A percentile compares a stretch with the other conserved stretches of the same genome.
Evolutionary conservation across 768 basidiomycete species (phyloP).

Genomic region (Russula abietina): DNA sequence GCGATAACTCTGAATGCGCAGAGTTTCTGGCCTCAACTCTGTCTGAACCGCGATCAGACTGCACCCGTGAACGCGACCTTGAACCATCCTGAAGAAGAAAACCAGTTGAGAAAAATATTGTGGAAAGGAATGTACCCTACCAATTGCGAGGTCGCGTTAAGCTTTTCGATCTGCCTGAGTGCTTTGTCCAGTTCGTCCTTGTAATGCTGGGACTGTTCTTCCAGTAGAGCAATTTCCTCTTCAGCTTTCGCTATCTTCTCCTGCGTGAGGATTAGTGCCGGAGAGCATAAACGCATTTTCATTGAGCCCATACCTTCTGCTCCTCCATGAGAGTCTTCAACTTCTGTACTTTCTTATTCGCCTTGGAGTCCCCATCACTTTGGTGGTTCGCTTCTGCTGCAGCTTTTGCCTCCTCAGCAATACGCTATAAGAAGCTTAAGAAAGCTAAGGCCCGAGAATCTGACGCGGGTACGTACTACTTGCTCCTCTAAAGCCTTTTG

Average conservation of each 20-base stretch:
- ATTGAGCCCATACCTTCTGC: constrained; percentile 23
- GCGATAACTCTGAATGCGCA: background rate
- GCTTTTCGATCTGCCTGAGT: constrained; percentile 24
- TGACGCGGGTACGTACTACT: background rate
- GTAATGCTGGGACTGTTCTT: constrained; percentile 17
- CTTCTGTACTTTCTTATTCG: constrained; percentile 30
- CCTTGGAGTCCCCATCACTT: constrained; percentile 32
- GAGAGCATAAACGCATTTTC: background rate
- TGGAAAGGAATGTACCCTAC: background rate
- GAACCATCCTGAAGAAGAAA: background rate
- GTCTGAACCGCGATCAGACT: background rate
- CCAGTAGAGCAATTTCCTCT: constrained; percentile 20
- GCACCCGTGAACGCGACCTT: constrained; percentile 1
- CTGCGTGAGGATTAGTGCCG: constrained; percentile 2
- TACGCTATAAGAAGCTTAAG: constrained; percentile 1
- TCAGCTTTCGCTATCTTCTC: constrained; percentile 28
- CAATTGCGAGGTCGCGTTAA: constrained; percentile 2
- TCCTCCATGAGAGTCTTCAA: constrained; percentile 27
- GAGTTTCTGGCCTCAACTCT: background rate
- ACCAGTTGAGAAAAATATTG: background rate
- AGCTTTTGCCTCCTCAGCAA: constrained; percentile 8
- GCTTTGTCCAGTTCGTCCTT: constrained; percentile 23
- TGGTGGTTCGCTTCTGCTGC: constrained; percentile 1
- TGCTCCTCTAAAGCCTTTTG: constrained; percentile 18
- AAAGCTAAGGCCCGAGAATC: background rate